phyloP scores from a whole-genome alignment of 148 eudicot genomes.

The Rhododendron molle region DNA sequence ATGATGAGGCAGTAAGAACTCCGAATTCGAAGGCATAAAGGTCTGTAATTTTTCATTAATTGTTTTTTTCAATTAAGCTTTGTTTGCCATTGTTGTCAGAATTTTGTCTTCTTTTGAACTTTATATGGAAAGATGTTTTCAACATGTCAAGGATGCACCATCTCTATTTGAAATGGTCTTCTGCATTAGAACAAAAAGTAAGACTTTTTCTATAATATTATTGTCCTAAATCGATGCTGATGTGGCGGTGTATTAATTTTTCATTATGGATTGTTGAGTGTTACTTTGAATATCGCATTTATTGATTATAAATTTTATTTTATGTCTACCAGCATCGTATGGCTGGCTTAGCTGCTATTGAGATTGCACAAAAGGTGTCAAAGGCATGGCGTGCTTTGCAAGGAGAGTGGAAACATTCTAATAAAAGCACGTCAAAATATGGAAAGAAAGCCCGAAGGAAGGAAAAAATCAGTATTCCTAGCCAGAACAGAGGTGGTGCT shows the following conservation, averaged over 20 bases:
- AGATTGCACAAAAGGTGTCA: constrained; percentile 94
- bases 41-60: neutral
- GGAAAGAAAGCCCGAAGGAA: constrained; percentile 74
- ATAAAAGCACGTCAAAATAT: constrained; percentile 56
- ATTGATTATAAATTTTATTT: constrained; percentile 1
- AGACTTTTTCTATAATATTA: neutral
- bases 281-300: neutral
- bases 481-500: constrained; percentile 95
- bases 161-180: neutral
- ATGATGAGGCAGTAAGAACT: neutral
- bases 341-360: constrained; percentile 98
- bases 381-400: constrained; percentile 89
- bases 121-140: neutral
- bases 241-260: neutral
- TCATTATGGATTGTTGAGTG: neutral
- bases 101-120: neutral
- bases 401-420: constrained; percentile 68
- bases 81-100: neutral
- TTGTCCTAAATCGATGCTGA: neutral
- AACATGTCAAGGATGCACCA: neutral
- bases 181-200: neutral
- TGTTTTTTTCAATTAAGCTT: neutral
- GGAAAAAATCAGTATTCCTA: constrained; percentile 50
- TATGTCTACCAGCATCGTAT: constrained; percentile 73
- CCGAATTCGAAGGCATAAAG: neutral